Percentiles rank a stretch among this genome's conserved stretches.
Conservation (phyloP, 371 early-diverging fungal genomes). For the Umbelopsis sp. region DNA sequence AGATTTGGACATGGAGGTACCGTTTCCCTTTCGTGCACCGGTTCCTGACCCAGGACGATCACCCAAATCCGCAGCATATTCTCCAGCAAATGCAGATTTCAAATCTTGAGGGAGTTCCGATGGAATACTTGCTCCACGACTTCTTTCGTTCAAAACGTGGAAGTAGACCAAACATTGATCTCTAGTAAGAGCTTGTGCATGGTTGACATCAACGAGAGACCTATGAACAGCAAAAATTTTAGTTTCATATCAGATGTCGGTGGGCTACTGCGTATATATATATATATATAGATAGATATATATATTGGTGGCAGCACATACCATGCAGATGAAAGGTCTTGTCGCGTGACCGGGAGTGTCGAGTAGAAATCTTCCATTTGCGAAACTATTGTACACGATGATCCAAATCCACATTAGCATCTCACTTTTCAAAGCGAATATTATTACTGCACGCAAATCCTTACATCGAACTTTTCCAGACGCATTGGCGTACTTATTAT, state of each 20-base stretch:
- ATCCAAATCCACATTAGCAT: not conserved
- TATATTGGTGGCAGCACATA: slow-evolving; percentile 22
- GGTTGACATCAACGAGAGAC: slow-evolving; percentile 67
- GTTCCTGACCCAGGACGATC: slow-evolving; percentile 54
- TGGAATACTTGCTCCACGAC: slow-evolving; percentile 46
- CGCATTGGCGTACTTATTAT: slow-evolving; percentile 61
- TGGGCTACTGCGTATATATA: not conserved
- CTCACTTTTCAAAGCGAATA: not conserved
- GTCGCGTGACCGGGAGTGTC: slow-evolving; percentile 60
- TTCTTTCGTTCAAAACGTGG: slow-evolving; percentile 65
- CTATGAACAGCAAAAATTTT: slow-evolving; percentile 23
- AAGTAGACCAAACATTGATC: slow-evolving; percentile 67
- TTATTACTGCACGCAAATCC: slow-evolving; percentile 12
- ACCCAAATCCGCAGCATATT: slow-evolving; percentile 56
- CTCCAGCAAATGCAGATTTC: slow-evolving; percentile 55
- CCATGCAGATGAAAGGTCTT: slow-evolving; percentile 66
- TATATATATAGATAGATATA: not conserved
- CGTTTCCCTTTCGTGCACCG: slow-evolving; percentile 51
- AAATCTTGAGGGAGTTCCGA: slow-evolving; percentile 52
- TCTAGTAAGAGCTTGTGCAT: slow-evolving; percentile 62
- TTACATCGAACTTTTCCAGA: slow-evolving; percentile 69
- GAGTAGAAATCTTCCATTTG: slow-evolving; percentile 67
- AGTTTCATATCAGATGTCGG: not conserved
- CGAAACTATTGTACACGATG: slow-evolving; percentile 40
- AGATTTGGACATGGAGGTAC: slow-evolving; percentile 51